Base-by-base conservation (phyloP, 331 rosid species). In the Saraca asoca region DNA sequence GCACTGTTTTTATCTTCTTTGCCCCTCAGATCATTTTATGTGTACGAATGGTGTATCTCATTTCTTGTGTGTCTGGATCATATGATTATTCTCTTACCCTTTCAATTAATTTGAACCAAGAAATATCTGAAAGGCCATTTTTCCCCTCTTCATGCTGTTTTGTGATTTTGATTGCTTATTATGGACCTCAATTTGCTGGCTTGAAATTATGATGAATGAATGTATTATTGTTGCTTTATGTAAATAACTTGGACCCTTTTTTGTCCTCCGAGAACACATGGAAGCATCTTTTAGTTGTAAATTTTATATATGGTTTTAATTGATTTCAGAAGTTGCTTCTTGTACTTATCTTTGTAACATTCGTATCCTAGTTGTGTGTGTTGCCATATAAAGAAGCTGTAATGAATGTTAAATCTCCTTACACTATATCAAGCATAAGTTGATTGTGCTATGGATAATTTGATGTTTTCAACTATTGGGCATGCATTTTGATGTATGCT, bases 61-160 rank as follows among this genome's bases (percentile, higher is more conserved):
- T 62, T 71, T 71, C 35, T 69, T 80, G 62, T 37, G 54, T 50
- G 74, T 46, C 59, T 43, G 64, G 41, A 60, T 71, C 64, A 67
- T 69, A 5, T 5, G 8, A 2, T 5, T 55, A 58, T 75, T 72
- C 68, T 56, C 49, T 66, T 43, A 53, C 57, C 69, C 86, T 49
- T 75, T 33, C 33, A 33, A 46, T 34, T 60, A 67, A 70, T 33
- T 53, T 68, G 73, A 72, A 64, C 72, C 18, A 55, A 62, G 9
- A 37, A 52, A 12, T 18, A 59, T 69, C 56, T 71, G 75, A 75
- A 33, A 37, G 60, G 51, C 66, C 71, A 69, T 72, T 72, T 64
- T 58, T 68, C 68, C 48, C 18, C 38, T 20, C 16, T 52, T 17
- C 1, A 7, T 61, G 58, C 43, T 45, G 9, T 76, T 57, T 50